phyloP scores from a whole-genome alignment of 148 eudicot genomes.

The Limonium bicolor region DNA sequence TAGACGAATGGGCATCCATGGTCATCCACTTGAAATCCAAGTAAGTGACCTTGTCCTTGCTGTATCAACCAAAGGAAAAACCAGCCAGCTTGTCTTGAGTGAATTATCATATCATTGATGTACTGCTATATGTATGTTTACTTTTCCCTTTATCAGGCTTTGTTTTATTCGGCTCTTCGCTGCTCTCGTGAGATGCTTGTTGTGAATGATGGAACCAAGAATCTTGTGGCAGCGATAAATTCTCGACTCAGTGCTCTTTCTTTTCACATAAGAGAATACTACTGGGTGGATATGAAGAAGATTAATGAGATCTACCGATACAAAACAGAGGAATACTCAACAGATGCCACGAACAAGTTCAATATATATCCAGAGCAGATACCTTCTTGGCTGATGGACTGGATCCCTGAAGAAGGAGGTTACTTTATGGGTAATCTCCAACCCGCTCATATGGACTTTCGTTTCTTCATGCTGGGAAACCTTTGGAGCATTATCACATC shows the following conservation, averaged over 20 bases:
- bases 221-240: slow-evolving; percentile 46
- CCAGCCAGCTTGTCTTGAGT: too few relatives aligned
- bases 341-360: slow-evolving; percentile 75
- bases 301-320: slow-evolving; percentile 86
- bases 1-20: slow-evolving; percentile 92
- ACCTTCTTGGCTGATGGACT: slow-evolving; percentile 84
- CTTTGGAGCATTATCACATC: slow-evolving; percentile 70
- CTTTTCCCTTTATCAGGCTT: slow-evolving; percentile 45
- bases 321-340: slow-evolving; percentile 87
- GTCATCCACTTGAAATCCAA: slow-evolving; percentile 94
- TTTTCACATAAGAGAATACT: slow-evolving; percentile 79
- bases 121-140: too few relatives aligned
- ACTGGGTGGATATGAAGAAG: slow-evolving; percentile 76
- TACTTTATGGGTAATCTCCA: slow-evolving; percentile 79
- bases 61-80: too few relatives aligned
- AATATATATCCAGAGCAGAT: slow-evolving; percentile 90
- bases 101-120: too few relatives aligned
- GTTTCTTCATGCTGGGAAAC: slow-evolving; percentile 77
- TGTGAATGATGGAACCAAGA: slow-evolving; percentile 55
- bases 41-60: too few relatives aligned
- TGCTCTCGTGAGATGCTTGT: slow-evolving; percentile 69
- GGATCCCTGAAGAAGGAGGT: slow-evolving; percentile 75
- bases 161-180: slow-evolving; percentile 79
- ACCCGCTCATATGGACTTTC: slow-evolving; percentile 90
- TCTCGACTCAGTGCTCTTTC: slow-evolving; percentile 65